Evolutionary conservation across 2,329 filamentous ascomycete species (phyloP), one percentile per base, ranked within the genome.

Genomic region (Nemania sp.): DNA sequence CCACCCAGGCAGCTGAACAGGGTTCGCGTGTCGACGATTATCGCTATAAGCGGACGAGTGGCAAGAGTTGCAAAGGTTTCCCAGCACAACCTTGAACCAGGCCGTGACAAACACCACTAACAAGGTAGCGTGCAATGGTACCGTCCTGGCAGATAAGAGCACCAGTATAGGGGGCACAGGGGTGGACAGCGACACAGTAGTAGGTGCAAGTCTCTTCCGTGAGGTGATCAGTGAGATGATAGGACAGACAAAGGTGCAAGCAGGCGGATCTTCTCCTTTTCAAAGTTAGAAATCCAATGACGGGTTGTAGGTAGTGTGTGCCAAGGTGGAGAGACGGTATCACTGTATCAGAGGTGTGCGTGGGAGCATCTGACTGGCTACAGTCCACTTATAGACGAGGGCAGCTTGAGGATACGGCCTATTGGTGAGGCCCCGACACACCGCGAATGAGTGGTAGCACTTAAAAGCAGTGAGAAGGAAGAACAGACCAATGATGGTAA

Each of bases 361-460:
- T 69, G 65, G 64, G 68, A 61, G 56, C 39, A 42, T 61, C 41
- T 69, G 60, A 66, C 64, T 69, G 67, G 66, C 56, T 55, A 50
- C 42, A 34, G 5, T 12, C 14, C 42, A 50, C 54, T 52, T 61
- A 6, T 61, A 63, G 64, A 60, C 49, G 61, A 63, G 55, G 54
- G 49, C 49, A 52, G 59, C 45, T 53, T 49, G 54, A 56, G 50
- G 53, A 47, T 46, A 49, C 31, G 57, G 54, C 54, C 55, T 61
- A 59, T 61, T 53, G 53, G 63, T 49, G 15, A 56, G 26, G 15
- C 42, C 19, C 51, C 46, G 47, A 31, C 28, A 31, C n/a, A 31
- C 28, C 56, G 51, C 40, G 43, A 45, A 52, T 15, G 26, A 48
- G 30, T 31, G 47, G 45, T 28, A 34, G 45, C 39, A 5, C 2